Conservation (phyloP, 2,329 filamentous ascomycete genomes). For the Fusarium cyanostomum region DNA sequence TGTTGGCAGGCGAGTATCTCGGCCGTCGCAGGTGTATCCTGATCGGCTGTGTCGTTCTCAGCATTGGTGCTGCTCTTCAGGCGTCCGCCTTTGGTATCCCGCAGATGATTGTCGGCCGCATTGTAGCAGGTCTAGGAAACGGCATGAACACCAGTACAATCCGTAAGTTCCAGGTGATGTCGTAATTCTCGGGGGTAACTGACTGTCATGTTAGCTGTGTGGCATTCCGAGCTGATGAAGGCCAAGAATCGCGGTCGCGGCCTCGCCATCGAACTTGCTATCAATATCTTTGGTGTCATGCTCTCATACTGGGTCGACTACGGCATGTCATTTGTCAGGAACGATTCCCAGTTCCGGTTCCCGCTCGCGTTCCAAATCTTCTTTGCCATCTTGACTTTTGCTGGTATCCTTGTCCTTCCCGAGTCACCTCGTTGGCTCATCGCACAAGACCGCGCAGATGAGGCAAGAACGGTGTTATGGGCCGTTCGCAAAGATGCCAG, state of each 20-base stretch:
- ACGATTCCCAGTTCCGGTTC: constrained; percentile 55
- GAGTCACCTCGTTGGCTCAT: constrained; percentile 57
- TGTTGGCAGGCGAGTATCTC: constrained; percentile 54
- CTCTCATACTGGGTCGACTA: constrained; percentile 52
- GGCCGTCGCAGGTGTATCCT: constrained; percentile 54
- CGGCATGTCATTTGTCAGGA: constrained; percentile 49
- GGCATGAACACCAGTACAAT: constrained; percentile 60
- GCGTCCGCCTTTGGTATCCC: constrained; percentile 51
- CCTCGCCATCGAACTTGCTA: constrained; percentile 46
- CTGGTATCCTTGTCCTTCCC: constrained; percentile 49
- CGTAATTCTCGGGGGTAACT: not conserved
- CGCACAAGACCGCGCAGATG: constrained; percentile 52
- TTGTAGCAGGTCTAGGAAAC: constrained; percentile 57
- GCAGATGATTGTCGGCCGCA: constrained; percentile 56
- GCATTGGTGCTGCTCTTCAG: constrained; percentile 56
- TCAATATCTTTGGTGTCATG: constrained; percentile 52
- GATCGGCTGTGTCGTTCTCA: constrained; percentile 52
- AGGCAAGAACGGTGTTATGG: constrained; percentile 51
- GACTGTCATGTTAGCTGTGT: constrained; percentile 42
- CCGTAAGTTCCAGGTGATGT: constrained; percentile 37
- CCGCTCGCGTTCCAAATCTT: constrained; percentile 56
- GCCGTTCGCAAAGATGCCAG: constrained; percentile 44
- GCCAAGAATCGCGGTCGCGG: constrained; percentile 49
- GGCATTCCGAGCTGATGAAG: constrained; percentile 55
- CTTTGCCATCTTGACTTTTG: constrained; percentile 51